Conservation (phyloP, 306 rosid species). For the Cicer chorassanicum region DNA sequence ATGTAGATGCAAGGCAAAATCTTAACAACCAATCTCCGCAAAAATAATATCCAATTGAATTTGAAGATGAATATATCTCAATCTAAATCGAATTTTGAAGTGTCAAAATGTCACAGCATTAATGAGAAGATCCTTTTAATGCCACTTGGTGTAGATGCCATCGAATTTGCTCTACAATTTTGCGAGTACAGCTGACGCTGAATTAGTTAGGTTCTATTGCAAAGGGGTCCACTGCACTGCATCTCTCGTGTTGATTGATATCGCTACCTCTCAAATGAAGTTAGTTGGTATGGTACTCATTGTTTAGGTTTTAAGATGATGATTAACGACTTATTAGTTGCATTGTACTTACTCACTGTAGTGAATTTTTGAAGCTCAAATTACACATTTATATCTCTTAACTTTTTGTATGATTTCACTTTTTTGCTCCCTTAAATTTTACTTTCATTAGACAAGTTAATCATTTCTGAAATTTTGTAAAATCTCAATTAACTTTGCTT, state of each 20-base stretch:
- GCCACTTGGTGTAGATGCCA: constrained; percentile 11
- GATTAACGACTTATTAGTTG: background rate
- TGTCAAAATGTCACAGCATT: constrained; percentile 29
- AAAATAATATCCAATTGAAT: constrained; percentile 26
- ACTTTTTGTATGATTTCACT: too few relatives aligned
- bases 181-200: constrained; percentile 34
- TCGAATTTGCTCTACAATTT: constrained; percentile 36
- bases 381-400: too few relatives aligned
- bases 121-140: constrained; percentile 38
- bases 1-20: constrained; percentile 20
- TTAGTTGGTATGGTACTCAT: background rate
- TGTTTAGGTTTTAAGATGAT: background rate
- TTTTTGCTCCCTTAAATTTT: too few relatives aligned
- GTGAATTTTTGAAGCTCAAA: background rate
- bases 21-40: constrained; percentile 22
- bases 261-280: background rate
- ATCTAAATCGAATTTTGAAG: constrained; percentile 31
- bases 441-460: too few relatives aligned
- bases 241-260: background rate
- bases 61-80: constrained; percentile 2
- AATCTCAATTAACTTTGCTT: too few relatives aligned
- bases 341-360: background rate
- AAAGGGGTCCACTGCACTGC: constrained; percentile 44
- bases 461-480: too few relatives aligned
- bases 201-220: constrained; percentile 32